Base-by-base conservation (phyloP, 164 flowering plant genomes). In the Annona cherimola region DNA sequence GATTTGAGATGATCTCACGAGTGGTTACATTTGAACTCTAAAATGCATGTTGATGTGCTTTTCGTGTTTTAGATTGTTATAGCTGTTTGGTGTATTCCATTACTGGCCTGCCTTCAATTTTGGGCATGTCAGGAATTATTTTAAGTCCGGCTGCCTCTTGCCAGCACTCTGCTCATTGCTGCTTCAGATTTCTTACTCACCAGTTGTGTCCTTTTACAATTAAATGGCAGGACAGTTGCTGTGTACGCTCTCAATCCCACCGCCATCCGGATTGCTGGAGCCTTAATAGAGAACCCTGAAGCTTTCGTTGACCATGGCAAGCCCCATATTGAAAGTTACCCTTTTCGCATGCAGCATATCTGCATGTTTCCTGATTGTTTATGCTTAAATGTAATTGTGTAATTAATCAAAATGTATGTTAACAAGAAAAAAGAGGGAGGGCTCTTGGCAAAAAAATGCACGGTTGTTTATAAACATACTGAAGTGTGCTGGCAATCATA, bases 321-420 rank as follows among this genome's bases (percentile, higher is more conserved):
- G 35, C 40, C 54, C 40, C 20, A 35, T 66, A 39, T 66, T 45
- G 26, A 16, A 14, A 26, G 35, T 26, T 43, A 45, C 69, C n/a
- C 54, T 18, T 6, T 5, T 16, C 69, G 40, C 54, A 16, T 18
- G 39, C 43, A 43, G 43, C 35, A 18, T 43, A 66, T 61, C 20
- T 61, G 42, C n/a, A 44, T 66, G 26, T 66, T n/a, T 43, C 3
- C 40, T 40, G 12, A 6, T 44, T 44, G 2, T 54, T 43, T 66
- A 35, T 43, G 42, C 44, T 66, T 66, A 54, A 43, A 66, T 66
- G 69, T 66, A 44, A 18, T 66, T 19, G 26, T 66, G 69, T 66
- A 66, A 66, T n/a, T 66, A 43, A 20, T 3, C 45, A 66, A 43
- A 44, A 43, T n/a, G 44, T 5, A 66, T 14, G 5, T 44, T 39